phyloP scores from a whole-genome alignment of 2,329 filamentous ascomycete species.

The Pseudogymnoascus destructans region DNA sequence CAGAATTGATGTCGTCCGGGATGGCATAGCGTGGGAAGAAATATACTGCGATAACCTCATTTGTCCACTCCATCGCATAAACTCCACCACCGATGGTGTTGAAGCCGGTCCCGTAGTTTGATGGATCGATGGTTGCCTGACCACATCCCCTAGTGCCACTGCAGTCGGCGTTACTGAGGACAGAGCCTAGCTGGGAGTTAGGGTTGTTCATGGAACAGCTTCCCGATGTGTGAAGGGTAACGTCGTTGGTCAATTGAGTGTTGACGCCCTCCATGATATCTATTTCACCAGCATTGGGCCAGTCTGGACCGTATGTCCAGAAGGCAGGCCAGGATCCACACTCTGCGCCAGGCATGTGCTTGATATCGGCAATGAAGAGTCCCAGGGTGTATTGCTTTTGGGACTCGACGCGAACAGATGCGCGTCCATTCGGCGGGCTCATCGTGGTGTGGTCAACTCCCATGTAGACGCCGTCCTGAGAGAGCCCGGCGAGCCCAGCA shows the following conservation, averaged over 20 bases:
- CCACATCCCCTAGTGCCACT: conserved; percentile 47
- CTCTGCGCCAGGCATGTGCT: conserved; percentile 43
- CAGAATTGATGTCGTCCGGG: conserved; percentile 47
- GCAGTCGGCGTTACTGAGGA: conserved; percentile 41
- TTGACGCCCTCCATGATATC: conserved; percentile 74
- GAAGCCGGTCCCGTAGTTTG: conserved; percentile 55
- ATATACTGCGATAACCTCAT: conserved; percentile 59
- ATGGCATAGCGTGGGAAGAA: conserved; percentile 60
- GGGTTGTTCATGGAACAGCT: conserved; percentile 44
- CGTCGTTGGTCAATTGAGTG: conserved; percentile 40
- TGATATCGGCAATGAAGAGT: conserved; percentile 44
- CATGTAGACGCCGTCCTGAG: conserved; percentile 46
- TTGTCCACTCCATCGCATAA: conserved; percentile 67
- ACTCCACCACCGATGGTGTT: conserved; percentile 57
- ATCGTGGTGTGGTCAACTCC: conserved; percentile 52
- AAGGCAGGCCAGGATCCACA: conserved; percentile 51
- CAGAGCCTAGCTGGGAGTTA: conserved; percentile 34
- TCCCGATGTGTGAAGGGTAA: conserved; percentile 54
- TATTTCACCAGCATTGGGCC: conserved; percentile 61
- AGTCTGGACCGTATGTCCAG: conserved; percentile 44
- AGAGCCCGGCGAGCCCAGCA: conserved; percentile 33
- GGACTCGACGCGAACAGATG: conserved; percentile 53
- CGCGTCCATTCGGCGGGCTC: conserved; percentile 45
- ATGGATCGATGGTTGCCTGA: conserved; percentile 36
- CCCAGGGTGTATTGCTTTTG: conserved; percentile 41